Evolutionary conservation across 176 grass and related monocot species (phyloP).

Genomic region (Rhipidocladum racemiflorum): DNA sequence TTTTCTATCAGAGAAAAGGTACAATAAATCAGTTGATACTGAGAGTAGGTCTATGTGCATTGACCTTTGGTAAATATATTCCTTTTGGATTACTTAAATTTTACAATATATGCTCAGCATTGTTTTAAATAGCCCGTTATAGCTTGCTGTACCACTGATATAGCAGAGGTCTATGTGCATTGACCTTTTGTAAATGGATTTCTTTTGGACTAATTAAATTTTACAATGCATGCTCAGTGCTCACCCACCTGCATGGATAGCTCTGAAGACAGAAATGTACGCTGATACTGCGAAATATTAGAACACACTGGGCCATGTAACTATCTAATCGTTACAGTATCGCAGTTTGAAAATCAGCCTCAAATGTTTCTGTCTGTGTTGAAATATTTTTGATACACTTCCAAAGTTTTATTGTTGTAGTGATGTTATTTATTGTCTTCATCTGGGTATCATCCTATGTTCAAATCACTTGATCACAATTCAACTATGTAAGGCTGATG

Average conservation of each 20-base stretch:
- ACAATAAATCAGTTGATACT: background rate
- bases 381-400: background rate
- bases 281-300: background rate
- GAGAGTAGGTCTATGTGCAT: background rate
- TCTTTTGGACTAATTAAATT: background rate
- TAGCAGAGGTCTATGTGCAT: too few relatives aligned
- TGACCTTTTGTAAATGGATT: background rate
- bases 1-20: background rate
- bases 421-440: background rate
- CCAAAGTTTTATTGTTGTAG: background rate
- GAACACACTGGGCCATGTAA: background rate
- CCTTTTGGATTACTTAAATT: background rate
- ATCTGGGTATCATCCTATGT: background rate
- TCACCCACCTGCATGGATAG: background rate
- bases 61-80: background rate
- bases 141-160: too few relatives aligned
- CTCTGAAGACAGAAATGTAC: background rate
- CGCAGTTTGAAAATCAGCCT: background rate
- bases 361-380: constrained; percentile 8
- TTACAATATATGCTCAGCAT: background rate
- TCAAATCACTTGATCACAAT: background rate
- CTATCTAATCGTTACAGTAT: background rate
- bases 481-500: background rate
- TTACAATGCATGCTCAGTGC: background rate
- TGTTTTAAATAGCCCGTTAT: too few relatives aligned